Base-by-base conservation (phyloP, 2,329 filamentous ascomycete species). In the Fusarium bulbicola region DNA sequence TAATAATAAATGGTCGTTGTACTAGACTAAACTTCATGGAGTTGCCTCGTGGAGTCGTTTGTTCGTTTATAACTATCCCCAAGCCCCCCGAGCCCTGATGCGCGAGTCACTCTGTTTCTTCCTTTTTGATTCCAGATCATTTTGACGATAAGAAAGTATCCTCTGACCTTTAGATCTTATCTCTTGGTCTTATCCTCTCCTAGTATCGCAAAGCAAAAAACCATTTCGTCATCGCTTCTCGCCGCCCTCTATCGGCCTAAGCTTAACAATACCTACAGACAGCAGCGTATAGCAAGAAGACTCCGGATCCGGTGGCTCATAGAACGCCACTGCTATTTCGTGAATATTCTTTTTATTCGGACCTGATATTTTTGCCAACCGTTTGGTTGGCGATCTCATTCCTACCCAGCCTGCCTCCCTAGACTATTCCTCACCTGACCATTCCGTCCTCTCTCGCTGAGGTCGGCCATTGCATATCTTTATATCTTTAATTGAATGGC, bases 401-500 rank as follows among this genome's bases (percentile, higher is more conserved):
- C 73, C 59, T 74, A 59, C 46, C 53, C 45, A 30, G 50, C 24
- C 21, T 28, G 21, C 16, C 42, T 26, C 18, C 47, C n/a, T 52
- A 52, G 49, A 10, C 30, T 52, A 52, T 34, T 26, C 49, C 49
- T 36, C 32, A 36, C 32, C 32, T 43, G 37, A 56, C 58, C 39
- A 53, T 68, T 60, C 62, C 72, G 47, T 59, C 68, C 68, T 63
- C 59, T 54, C 64, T 54, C 36, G 34, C 20, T 50, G 62, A 66
- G 76, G 73, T 77, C 73, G 60, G 68, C 73, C 63, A 71, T 66
- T 68, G 59, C 66, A 66, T 57, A 59, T 63, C 62, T 52, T 66
- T 67, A 49, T 59, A 50, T 63, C 65, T 68, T 66, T 68, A 53
- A 74, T 62, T 75, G 79, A 76, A 81, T 81, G 79, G 79, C 79